Conservation (phyloP, 495 filamentous ascomycete species). For the Bathelium albidoporum region DNA sequence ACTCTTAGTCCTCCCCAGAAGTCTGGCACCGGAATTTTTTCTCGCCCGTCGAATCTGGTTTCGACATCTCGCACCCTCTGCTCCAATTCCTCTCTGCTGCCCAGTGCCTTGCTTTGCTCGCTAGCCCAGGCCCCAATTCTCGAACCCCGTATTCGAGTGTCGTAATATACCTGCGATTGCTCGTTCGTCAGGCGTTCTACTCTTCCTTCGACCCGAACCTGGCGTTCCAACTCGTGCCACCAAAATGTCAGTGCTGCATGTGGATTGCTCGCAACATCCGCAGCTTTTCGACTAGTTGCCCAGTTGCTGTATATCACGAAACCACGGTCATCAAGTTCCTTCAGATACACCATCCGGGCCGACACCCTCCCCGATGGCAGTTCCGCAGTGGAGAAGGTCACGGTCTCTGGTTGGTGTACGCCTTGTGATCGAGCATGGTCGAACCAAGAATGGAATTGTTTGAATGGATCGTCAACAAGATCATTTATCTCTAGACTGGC, state of each 20-base stretch:
- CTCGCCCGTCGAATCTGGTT: constrained; percentile 56
- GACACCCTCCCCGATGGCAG: constrained; percentile 78
- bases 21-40: constrained; percentile 77
- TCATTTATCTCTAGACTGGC: constrained; percentile 43
- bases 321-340: constrained; percentile 59
- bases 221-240: constrained; percentile 66
- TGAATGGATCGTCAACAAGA: constrained; percentile 50
- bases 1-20: constrained; percentile 89
- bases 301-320: constrained; percentile 94
- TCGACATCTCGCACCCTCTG: constrained; percentile 60
- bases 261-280: constrained; percentile 54
- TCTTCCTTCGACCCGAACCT: constrained; percentile 73
- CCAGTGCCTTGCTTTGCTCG: constrained; percentile 66
- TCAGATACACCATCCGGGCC: constrained; percentile 81
- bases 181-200: constrained; percentile 54
- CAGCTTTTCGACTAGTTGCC: constrained; percentile 61
- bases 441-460: constrained; percentile 87
- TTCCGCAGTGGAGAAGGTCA: constrained; percentile 71
- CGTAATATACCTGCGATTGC: constrained; percentile 82
- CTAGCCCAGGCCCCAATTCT: constrained; percentile 91
- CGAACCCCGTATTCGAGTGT: constrained; percentile 66
- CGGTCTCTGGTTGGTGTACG: constrained; percentile 65
- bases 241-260: constrained; percentile 67
- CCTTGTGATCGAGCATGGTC: constrained; percentile 47
- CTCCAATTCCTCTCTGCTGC: constrained; percentile 54